Base-by-base conservation (phyloP, 805 yeast genomes). In the Hanseniaspora nectarophila region DNA sequence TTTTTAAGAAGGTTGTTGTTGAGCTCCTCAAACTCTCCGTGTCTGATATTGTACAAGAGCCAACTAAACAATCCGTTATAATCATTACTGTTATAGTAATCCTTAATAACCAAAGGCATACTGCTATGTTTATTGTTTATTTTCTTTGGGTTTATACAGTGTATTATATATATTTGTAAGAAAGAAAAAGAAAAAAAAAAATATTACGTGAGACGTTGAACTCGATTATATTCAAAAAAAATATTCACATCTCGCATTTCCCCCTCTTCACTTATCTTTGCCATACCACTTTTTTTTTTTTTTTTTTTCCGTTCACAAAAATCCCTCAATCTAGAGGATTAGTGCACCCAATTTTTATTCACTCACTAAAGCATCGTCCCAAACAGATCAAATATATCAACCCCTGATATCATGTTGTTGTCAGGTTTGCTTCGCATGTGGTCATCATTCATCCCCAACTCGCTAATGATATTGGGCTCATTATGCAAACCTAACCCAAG, bases 61-160 rank as follows among this genome's bases (percentile, higher is more conserved):
- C 72, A 68, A 18, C 67, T 60, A 67, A 69, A 66, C 18, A 67
- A 56, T 13, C 65, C 68, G 48, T 67, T 63, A 26, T 62, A 62
- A 49, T 63, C 65, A 44, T 65, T 62, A 29, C 52, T 48, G 28
- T 63, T 67, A 42, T 58, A 62, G 37, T 61, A 59, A 35, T 65
- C 64, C 8, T 59, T 59, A 6, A 67, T 65, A 46, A 62, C 60
- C 20, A 64, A 59, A 29, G 58, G 63, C 66, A 63, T 61, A n/a
- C 32, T 38, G 10, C 12, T 13, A 18, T 53, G 8, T 9, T 23
- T 16, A 21, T 31, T n/a, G 21, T 28, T 20, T 33, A 5, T 16
- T 49, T 5, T 40, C 18, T 15, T 9, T 23, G 12, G 18, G 26
- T 32, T 31, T 43, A 28, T 9, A 9, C 31, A 28, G n/a, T n/a